Percentiles rank a stretch among this genome's conserved stretches.
Evolutionary conservation across 1,139 yeast species (phyloP).

Genomic region (Sugiyamaella novakii): DNA sequence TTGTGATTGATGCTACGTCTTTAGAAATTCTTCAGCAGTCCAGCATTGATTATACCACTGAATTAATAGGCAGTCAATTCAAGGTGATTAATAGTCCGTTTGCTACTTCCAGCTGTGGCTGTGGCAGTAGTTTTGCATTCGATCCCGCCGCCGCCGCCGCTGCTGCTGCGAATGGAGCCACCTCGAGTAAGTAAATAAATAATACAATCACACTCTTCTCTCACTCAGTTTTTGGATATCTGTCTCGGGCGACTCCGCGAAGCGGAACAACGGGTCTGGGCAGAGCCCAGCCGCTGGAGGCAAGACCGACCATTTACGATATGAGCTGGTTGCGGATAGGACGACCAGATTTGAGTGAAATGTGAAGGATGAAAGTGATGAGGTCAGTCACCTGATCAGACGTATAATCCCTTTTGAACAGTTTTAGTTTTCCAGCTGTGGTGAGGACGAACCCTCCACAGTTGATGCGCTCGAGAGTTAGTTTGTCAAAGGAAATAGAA

Average conservation of each 20-base stretch:
- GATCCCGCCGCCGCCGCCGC: conserved; percentile 50
- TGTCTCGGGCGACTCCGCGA: no score
- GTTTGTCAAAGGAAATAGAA: conserved; percentile 26
- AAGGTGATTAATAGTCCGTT: conserved; percentile 89
- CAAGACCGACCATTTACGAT: conserved; percentile 22
- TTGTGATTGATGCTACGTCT: conserved; percentile 79
- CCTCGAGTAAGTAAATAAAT: conserved; percentile 8
- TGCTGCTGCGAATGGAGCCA: conserved; percentile 5
- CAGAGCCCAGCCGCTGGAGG: conserved; percentile 40
- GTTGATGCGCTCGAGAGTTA: conserved; percentile 29
- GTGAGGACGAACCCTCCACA: conserved; percentile 32
- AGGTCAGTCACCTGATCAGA: conserved; percentile 4
- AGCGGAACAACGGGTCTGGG: neutral
- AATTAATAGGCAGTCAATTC: conserved; percentile 92
- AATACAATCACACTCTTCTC: conserved; percentile 2
- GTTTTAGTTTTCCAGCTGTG: conserved; percentile 28
- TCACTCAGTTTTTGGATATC: no score
- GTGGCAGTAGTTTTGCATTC: conserved; percentile 93
- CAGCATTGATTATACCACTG: conserved; percentile 85
- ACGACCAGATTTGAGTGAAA: neutral
- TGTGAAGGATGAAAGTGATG: neutral
- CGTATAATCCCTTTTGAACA: conserved; percentile 23
- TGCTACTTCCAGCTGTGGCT: conserved; percentile 91
- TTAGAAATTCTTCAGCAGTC: conserved; percentile 83
- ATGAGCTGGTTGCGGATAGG: neutral